These are phyloP conservation scores for Exobasidium rhododendri DNA, from an alignment of 1,284 basidiomycete species.

Conservation along the genomic window DNA sequence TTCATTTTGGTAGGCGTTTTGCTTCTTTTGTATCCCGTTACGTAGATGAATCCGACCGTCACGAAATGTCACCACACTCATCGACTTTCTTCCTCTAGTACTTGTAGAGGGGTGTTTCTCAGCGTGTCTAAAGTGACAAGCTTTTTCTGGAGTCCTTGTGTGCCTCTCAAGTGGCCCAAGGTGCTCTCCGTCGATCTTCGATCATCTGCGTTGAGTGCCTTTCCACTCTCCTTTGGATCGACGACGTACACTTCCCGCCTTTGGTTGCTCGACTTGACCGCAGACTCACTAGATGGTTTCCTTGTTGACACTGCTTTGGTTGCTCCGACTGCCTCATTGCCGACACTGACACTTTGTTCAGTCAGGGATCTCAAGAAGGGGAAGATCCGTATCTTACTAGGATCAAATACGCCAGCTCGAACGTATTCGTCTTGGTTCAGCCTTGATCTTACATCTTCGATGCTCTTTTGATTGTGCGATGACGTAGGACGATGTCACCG, in stretches of 20 bases:
- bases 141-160: background rate
- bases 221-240: conserved; percentile 1
- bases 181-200: background rate
- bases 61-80: no score
- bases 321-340: background rate
- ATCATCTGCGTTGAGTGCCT: background rate
- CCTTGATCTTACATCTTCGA: conserved; percentile 29
- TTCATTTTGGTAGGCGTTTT: no score
- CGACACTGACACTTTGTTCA: background rate
- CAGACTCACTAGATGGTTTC: background rate
- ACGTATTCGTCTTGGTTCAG: conserved; percentile 38
- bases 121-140: background rate
- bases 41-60: no score
- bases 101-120: background rate
- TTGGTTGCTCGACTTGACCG: background rate
- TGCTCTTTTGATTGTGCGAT: no score
- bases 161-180: background rate
- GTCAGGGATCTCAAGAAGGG: conserved; percentile 34
- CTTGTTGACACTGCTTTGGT: background rate
- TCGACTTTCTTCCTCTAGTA: background rate
- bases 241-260: conserved; percentile 3
- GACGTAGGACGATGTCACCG: no score
- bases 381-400: conserved; percentile 27
- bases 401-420: conserved; percentile 31
- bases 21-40: no score